phyloP scores from a whole-genome alignment of 177 flowering plant species.

The Vitis hybrid region DNA sequence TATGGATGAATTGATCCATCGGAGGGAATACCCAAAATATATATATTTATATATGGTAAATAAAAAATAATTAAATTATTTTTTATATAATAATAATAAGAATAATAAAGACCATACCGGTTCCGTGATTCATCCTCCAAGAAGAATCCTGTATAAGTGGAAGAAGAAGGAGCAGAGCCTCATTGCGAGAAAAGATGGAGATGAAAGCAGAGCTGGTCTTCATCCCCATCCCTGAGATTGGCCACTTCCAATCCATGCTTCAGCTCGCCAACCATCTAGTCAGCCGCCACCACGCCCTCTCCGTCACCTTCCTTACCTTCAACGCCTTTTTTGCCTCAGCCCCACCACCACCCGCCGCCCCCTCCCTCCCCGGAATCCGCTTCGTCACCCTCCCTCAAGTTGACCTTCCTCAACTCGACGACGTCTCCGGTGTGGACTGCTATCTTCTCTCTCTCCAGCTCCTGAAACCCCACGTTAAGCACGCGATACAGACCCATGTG shows the following conservation, averaged over 20 bases:
- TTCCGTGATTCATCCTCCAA: too few species aligned
- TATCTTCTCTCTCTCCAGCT: neutral
- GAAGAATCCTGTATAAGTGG: too few species aligned
- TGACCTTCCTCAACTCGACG: too few species aligned
- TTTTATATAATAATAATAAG: too few species aligned
- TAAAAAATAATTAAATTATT: too few species aligned
- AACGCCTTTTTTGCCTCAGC: neutral
- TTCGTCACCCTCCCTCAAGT: neutral
- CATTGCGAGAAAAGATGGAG: neutral
- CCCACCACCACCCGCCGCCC: neutral
- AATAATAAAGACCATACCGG: too few species aligned
- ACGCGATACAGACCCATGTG: neutral
- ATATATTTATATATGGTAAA: too few species aligned
- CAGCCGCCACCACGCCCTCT: neutral
- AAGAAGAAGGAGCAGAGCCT: too few species aligned
- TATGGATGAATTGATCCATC: too few species aligned
- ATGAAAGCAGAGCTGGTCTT: constrained; percentile 1
- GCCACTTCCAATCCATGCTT: neutral
- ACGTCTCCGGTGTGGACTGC: neutral
- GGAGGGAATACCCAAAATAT: too few species aligned
- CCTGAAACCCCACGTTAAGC: neutral
- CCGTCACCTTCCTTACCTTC: neutral
- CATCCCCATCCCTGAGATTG: neutral
- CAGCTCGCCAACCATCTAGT: neutral
- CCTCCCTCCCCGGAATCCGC: too few species aligned